Base-by-base conservation (phyloP, 768 basidiomycete genomes). In the Tricholoma flavovirens region DNA sequence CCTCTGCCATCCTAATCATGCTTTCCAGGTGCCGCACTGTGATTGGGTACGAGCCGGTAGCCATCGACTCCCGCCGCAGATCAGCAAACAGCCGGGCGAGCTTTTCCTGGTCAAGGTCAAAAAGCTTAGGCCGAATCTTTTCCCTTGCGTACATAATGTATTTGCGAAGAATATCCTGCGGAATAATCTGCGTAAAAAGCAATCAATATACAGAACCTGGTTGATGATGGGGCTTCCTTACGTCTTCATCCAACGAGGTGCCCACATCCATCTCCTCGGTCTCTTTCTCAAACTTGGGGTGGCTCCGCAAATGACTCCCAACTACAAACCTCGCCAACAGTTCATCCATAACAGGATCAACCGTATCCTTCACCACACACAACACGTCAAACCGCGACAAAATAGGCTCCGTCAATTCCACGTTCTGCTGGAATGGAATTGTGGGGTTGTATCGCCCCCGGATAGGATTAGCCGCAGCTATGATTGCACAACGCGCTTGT, bases 101-200 rank as follows among this genome's bases (percentile, higher is more conserved):
- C 73, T 98, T 98, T 67, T 98, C 93, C 66, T 93, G 90, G 70
- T 99, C 97, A 62, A 98, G 78, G 64, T 98, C 91, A 65, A 91
- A 91, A 52, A 99, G 77, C 72, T 98, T 96, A 1, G 97, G 97
- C 61, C 82, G 80, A 59, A 98, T 85, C 67, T 86, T 90, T 66
- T 98, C 97, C 57, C 93, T 84, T 0, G 95, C 93, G 65, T 98
- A 98, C 91, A 98, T 96, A 75, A 98, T 98, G 71, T 98, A 99
- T 69, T 98, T 99, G 51, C 91, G 86, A 22, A 99, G 82, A 33
- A 96, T 73, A 60, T 98, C 95, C 78, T 99, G 97, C 0, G 96
- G 91, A 62, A 99, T 98, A 63, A 98, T 83, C 96, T 99, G 59
- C 10, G 30, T 11, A 2, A 26, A 57, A 49, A 46, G 42, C 22